A percentile compares a stretch with the other conserved stretches of the same genome.
Conservation (phyloP, 2,329 filamentous ascomycete species). For the Zymoseptoria ardabiliae region DNA sequence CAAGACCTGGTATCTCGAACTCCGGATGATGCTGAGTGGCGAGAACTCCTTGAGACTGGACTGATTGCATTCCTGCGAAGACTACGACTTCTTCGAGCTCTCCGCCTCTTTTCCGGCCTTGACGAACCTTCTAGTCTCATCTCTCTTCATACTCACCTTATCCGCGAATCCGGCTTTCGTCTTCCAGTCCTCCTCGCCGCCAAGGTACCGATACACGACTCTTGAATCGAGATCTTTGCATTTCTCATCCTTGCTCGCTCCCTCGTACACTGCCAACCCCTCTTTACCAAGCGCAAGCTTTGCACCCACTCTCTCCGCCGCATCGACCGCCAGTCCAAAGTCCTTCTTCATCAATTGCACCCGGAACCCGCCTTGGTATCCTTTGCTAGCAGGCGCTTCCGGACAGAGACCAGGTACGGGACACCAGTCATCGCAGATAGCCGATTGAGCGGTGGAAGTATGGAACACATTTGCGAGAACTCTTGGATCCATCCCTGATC, state of each 20-base stretch:
- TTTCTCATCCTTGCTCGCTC: conserved; percentile 43
- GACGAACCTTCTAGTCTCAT: conserved; percentile 23
- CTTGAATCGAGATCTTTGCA: conserved; percentile 51
- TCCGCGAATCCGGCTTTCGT: conserved; percentile 17
- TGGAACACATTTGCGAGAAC: conserved; percentile 47
- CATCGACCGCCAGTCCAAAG: conserved; percentile 48
- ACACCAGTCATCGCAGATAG: conserved; percentile 46
- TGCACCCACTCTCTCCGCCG: conserved; percentile 47
- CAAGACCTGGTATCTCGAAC: no score
- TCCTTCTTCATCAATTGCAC: conserved; percentile 56
- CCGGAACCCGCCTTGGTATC: conserved; percentile 50
- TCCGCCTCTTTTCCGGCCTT: conserved; percentile 17
- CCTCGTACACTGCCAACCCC: conserved; percentile 46
- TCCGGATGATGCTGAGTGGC: background rate
- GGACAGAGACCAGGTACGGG: conserved; percentile 46
- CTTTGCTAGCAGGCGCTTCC: conserved; percentile 42
- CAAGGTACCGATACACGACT: conserved; percentile 51
- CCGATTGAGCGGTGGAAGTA: conserved; percentile 46
- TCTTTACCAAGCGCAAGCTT: conserved; percentile 44
- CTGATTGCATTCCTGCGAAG: background rate
- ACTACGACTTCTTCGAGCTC: background rate
- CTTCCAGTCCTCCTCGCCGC: conserved; percentile 47
- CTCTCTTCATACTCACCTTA: conserved; percentile 22
- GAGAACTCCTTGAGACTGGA: background rate
- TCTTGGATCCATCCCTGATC: conserved; percentile 48